Conservation (phyloP, 2,329 filamentous ascomycete genomes). For the Colletotrichum simmondsii region DNA sequence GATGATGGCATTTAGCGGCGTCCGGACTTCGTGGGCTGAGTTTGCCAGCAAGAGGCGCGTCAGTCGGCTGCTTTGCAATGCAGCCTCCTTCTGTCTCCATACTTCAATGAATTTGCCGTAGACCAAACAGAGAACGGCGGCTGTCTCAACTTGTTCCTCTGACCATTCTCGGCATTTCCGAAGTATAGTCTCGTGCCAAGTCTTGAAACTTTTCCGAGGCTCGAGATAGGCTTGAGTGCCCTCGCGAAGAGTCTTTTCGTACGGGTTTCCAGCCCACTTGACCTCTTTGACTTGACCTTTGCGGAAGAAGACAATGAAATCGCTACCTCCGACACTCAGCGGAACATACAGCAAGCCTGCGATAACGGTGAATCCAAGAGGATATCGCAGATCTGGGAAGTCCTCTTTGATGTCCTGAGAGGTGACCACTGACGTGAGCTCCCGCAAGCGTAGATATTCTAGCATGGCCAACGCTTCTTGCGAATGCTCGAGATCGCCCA, state of each 20-base stretch:
- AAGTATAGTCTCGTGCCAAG: slow-evolving; percentile 83
- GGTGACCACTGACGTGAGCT: slow-evolving; percentile 78
- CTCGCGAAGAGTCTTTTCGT: slow-evolving; percentile 79
- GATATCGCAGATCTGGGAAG: slow-evolving; percentile 84
- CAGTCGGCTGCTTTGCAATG: slow-evolving; percentile 83
- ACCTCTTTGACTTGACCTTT: slow-evolving; percentile 79
- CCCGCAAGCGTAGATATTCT: slow-evolving; percentile 84
- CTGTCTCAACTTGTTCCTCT: slow-evolving; percentile 89
- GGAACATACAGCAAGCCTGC: slow-evolving; percentile 86
- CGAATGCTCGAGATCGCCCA: slow-evolving; percentile 78
- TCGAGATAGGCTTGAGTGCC: slow-evolving; percentile 81
- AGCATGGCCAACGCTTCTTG: slow-evolving; percentile 87
- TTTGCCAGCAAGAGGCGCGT: slow-evolving; percentile 85
- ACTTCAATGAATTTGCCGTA: slow-evolving; percentile 93
- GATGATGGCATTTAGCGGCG: slow-evolving; percentile 91
- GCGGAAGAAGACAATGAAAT: slow-evolving; percentile 95
- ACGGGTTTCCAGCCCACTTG: slow-evolving; percentile 89
- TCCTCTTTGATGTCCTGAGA: slow-evolving; percentile 81
- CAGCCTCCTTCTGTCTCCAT: slow-evolving; percentile 90
- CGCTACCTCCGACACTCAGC: slow-evolving; percentile 77
- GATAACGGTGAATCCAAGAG: slow-evolving; percentile 81
- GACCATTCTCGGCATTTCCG: slow-evolving; percentile 90
- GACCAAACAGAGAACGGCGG: slow-evolving; percentile 86
- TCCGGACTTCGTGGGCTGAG: slow-evolving; percentile 91
- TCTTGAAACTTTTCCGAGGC: slow-evolving; percentile 81